Evolutionary conservation across 352 stramenopile species (phyloP).

Genomic region (Phytopythium oedochilum): DNA sequence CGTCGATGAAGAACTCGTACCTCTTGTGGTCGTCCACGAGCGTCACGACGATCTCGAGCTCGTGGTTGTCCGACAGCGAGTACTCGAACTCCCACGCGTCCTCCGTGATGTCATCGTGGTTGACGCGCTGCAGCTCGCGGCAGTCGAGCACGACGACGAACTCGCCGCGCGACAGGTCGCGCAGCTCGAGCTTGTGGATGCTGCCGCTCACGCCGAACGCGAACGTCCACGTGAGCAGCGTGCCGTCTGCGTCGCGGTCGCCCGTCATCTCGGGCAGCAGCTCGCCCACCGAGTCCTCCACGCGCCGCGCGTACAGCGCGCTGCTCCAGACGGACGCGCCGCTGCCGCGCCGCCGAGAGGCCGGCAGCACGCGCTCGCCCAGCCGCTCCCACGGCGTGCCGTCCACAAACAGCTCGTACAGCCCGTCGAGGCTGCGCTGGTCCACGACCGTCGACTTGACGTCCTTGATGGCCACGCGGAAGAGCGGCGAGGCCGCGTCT

Average conservation of each 20-base stretch:
- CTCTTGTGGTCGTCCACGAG: slow-evolving; percentile 57
- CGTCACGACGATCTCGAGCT: slow-evolving; percentile 57
- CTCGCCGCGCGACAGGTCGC: slow-evolving; percentile 57
- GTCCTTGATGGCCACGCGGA: slow-evolving; percentile 70
- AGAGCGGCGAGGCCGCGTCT: slow-evolving; percentile 7
- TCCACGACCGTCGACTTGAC: slow-evolving; percentile 69
- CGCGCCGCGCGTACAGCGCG: slow-evolving; percentile 70
- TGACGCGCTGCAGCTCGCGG: slow-evolving; percentile 43
- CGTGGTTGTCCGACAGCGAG: slow-evolving; percentile 64
- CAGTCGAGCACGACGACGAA: slow-evolving; percentile 79
- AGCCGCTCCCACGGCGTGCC: slow-evolving; percentile 64
- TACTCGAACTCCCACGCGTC: slow-evolving; percentile 78
- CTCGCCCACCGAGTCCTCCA: slow-evolving; percentile 41
- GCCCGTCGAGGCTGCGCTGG: slow-evolving; percentile 53
- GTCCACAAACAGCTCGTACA: slow-evolving; percentile 72
- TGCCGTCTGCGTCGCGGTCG: slow-evolving; percentile 31
- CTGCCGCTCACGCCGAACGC: slow-evolving; percentile 70
- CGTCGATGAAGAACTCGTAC: slow-evolving; percentile 80
- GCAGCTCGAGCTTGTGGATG: slow-evolving; percentile 73
- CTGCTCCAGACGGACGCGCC: slow-evolving; percentile 67
- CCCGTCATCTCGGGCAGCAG: slow-evolving; percentile 36
- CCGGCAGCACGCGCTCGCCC: slow-evolving; percentile 40
- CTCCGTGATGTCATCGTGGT: slow-evolving; percentile 58
- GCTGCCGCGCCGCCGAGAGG: slow-evolving; percentile 15
- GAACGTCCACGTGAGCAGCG: slow-evolving; percentile 71